Conservation (phyloP, 2,329 filamentous ascomycete genomes). For the Geosmithia flava region DNA sequence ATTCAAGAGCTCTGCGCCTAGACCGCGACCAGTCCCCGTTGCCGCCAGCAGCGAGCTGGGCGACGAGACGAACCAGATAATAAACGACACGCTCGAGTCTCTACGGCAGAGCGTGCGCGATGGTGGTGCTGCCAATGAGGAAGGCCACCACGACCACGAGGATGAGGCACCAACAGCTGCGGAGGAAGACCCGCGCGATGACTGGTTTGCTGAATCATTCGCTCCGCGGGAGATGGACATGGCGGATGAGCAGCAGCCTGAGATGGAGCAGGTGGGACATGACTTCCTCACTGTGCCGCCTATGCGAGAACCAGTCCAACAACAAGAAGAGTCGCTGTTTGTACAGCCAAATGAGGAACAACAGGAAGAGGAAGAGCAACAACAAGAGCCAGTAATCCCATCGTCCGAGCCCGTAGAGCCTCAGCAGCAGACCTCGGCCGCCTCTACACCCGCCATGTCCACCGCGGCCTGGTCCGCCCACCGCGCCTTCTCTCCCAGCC, state of each 20-base stretch:
- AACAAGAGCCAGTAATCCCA: background rate
- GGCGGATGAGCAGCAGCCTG: background rate
- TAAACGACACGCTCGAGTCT: constrained; percentile 40
- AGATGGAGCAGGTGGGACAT: background rate
- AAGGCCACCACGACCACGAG: background rate
- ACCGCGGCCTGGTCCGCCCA: background rate
- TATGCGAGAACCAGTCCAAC: background rate
- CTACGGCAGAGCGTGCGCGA: constrained; percentile 13
- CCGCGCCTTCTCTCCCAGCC: constrained; percentile 5
- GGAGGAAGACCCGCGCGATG: background rate
- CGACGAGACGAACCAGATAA: constrained; percentile 43
- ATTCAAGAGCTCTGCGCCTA: background rate
- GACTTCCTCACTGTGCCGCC: background rate
- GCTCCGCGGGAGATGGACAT: background rate
- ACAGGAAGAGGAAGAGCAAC: background rate
- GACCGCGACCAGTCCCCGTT: background rate
- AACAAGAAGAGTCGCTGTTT: background rate
- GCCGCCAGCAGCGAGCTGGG: constrained; percentile 32
- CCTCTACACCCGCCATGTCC: background rate
- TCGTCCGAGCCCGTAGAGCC: background rate
- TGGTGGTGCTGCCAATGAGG: background rate
- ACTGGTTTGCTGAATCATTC: background rate
- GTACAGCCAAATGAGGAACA: background rate
- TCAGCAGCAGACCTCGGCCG: background rate
- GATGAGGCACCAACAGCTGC: background rate